Conservation (phyloP, 2,329 filamentous ascomycete genomes). For the Cyclaneusma minus region DNA sequence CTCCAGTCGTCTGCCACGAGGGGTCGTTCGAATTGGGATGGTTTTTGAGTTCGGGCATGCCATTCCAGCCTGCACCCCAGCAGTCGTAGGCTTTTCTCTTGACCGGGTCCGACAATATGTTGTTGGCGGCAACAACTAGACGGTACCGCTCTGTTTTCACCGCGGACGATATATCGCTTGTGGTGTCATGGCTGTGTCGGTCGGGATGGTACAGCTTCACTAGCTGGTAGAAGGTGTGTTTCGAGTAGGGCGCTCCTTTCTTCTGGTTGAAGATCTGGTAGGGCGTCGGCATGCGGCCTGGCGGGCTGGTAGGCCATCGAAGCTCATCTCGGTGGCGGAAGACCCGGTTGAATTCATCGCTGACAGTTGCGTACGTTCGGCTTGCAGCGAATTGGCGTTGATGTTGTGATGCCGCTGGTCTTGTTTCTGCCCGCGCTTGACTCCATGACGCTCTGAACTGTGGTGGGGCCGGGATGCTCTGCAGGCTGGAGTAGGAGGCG, state of each 20-base stretch:
- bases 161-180: constrained; percentile 35
- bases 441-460: too few species aligned
- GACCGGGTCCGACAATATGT: constrained; percentile 67
- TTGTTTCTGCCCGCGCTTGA: too few species aligned
- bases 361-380: too few species aligned
- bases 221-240: constrained; percentile 72
- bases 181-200: constrained; percentile 26
- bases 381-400: too few species aligned
- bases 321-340: constrained; percentile 11
- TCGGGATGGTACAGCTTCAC: constrained; percentile 97
- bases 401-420: too few species aligned
- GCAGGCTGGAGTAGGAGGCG: too few species aligned
- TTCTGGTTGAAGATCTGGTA: constrained; percentile 68
- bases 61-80: constrained; percentile 67
- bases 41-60: constrained; percentile 21
- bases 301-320: constrained; percentile 2
- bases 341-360: too few species aligned
- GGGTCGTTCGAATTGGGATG: constrained; percentile 7
- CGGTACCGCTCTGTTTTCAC: constrained; percentile 77
- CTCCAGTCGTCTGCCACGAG: constrained; percentile 5
- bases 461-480: too few species aligned
- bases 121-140: constrained; percentile 73
- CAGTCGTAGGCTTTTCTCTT: constrained; percentile 72
- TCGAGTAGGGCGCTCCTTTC: constrained; percentile 57
- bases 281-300: constrained; percentile 49